Evolutionary conservation across 108 stramenopile species (phyloP).

Genomic region (Discostella stelligeroides): DNA sequence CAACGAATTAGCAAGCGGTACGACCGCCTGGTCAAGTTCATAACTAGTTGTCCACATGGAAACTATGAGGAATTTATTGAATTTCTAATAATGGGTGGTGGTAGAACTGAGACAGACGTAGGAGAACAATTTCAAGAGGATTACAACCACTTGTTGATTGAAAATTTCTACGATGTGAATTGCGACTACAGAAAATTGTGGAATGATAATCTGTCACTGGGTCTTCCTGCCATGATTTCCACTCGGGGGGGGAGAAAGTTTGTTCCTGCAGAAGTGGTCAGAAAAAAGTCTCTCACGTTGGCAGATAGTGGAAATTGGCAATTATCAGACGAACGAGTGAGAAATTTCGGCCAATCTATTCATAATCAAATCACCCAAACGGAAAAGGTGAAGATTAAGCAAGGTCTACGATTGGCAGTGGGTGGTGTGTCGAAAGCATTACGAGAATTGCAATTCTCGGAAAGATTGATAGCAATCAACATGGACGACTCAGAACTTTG

Average conservation of each 20-base stretch:
- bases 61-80: slow-evolving; percentile 79
- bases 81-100: slow-evolving; percentile 39
- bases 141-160: slow-evolving; percentile 14
- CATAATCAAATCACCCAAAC: slow-evolving; percentile 14
- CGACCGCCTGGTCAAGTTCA: slow-evolving; percentile 35
- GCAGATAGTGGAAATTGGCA: background rate
- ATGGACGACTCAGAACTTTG: slow-evolving; percentile 42
- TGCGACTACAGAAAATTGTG: slow-evolving; percentile 70
- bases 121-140: slow-evolving; percentile 45
- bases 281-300: background rate
- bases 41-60: slow-evolving; percentile 30
- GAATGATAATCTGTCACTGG: slow-evolving; percentile 59
- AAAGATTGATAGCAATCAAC: slow-evolving; percentile 56
- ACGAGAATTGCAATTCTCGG: slow-evolving; percentile 51
- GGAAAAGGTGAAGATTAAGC: slow-evolving; percentile 18
- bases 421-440: slow-evolving; percentile 38
- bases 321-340: background rate
- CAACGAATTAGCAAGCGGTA: slow-evolving; percentile 40
- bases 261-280: slow-evolving; percentile 16
- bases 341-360: slow-evolving; percentile 4
- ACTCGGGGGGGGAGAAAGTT: slow-evolving; percentile 26
- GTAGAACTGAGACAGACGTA: slow-evolving; percentile 26
- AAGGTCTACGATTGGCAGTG: slow-evolving; percentile 24
- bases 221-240: slow-evolving; percentile 15
- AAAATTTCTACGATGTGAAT: slow-evolving; percentile 64